Conservation (phyloP, 768 basidiomycete genomes). For the Phaffia tasmanica region DNA sequence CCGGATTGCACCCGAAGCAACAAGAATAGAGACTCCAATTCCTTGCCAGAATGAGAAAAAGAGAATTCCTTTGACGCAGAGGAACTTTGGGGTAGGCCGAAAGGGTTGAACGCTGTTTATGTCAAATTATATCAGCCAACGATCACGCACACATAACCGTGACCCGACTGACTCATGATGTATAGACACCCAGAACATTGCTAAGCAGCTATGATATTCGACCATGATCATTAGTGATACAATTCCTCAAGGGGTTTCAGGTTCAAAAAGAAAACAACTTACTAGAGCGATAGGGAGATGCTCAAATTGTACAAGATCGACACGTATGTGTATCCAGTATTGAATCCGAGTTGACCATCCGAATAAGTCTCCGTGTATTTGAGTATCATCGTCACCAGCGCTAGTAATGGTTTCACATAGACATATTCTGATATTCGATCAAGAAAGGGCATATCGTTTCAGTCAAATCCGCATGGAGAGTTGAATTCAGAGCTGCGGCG, state of each 20-base stretch:
- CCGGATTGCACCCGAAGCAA: slow-evolving; percentile 63
- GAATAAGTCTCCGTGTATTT: slow-evolving; percentile 78
- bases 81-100: slow-evolving; percentile 87
- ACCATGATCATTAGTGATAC: not conserved
- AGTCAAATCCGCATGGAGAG: not conserved
- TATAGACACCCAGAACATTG: slow-evolving; percentile 93
- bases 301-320: slow-evolving; percentile 51
- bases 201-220: slow-evolving; percentile 52
- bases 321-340: slow-evolving; percentile 84
- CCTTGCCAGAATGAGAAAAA: slow-evolving; percentile 99
- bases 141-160: not conserved
- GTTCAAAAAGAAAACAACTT: slow-evolving; percentile 42
- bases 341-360: slow-evolving; percentile 73
- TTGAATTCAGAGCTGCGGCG: not conserved
- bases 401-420: slow-evolving; percentile 84
- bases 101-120: slow-evolving; percentile 26
- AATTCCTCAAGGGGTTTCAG: not conserved
- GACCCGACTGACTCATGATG: slow-evolving; percentile 48
- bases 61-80: slow-evolving; percentile 95
- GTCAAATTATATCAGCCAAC: not conserved
- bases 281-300: slow-evolving; percentile 42
- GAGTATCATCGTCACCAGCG: slow-evolving; percentile 67
- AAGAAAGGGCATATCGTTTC: not conserved
- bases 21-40: slow-evolving; percentile 73
- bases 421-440: slow-evolving; percentile 64